Base-by-base conservation (phyloP, 176 grass and related monocot species). In the Aegilops umbellulata region DNA sequence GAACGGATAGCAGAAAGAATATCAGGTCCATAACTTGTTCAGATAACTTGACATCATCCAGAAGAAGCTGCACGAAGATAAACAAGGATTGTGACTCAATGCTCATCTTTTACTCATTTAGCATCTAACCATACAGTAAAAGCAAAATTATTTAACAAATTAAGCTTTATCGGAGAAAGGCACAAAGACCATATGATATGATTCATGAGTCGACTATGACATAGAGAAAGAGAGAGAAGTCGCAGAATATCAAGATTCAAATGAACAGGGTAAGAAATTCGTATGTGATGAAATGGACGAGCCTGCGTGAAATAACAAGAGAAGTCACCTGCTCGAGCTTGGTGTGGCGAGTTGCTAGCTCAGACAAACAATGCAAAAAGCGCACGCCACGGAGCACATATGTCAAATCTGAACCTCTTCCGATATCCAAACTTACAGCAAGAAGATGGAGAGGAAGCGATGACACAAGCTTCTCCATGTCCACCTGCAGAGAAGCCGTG, bases 21-120 rank as follows among this genome's bases (percentile, higher is more conserved):
- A 94, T 92, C 69, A 98, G 65, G 84, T 98, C 96, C 91, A 95
- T 89, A 74, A 98, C 85, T 95, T 94, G 91, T 83, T 98, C 96
- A 58, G 94, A 91, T 77, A 98, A 74, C 71, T 92, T 98, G 8
- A 94, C 86, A 84, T 98, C 92, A 49, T 98, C 96, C 47, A 98
- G 93, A 65, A 98, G 87, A 86, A 98, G 65, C 93, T 98, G 64
- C n/a, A 93, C 62, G 11, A 62, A 64, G 73, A 94, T 74, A 85
- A 74, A 76, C 31, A 80, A 79, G 76, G 2, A 0, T 74, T 67
- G 60, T 58, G 60, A 36, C 51, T 25, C 68, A 72, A 27, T 65
- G 41, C 19, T 35, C 58, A 65, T 73, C 32, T 72, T 23, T 65
- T 71, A 57, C 26, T 87, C 11, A 80, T 49, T 29, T 29, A 5